Conservation (phyloP, 148 eudicot genomes). For the Mesembryanthemum crystallinum region DNA sequence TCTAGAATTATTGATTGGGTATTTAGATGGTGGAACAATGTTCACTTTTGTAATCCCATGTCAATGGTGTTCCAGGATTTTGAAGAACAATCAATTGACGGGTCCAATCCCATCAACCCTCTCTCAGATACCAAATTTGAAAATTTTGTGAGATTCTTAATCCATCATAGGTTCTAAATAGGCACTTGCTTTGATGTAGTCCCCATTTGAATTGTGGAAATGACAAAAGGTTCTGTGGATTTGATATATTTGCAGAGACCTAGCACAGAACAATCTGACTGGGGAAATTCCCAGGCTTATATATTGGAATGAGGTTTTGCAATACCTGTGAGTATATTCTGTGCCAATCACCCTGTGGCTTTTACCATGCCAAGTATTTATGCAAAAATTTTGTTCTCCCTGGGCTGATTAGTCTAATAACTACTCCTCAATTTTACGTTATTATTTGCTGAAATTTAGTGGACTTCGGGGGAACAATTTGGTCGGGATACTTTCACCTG, state of each 20-base stretch:
- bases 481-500: conserved; percentile 80
- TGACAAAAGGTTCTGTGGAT: not conserved
- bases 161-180: not conserved
- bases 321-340: conserved; percentile 66
- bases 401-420: not conserved
- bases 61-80: conserved; percentile 44
- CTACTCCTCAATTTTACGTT: not conserved
- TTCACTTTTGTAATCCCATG: not conserved
- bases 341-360: not conserved
- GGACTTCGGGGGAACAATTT: conserved; percentile 87
- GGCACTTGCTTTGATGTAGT: not conserved
- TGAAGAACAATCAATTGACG: conserved; percentile 82
- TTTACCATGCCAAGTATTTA: not conserved
- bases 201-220: not conserved
- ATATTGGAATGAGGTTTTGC: conserved; percentile 97
- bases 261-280: conserved; percentile 84
- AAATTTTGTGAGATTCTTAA: conserved; percentile 54
- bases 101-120: conserved; percentile 98
- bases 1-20: not conserved
- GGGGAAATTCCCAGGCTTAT: conserved; percentile 98
- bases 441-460: conserved; percentile 33
- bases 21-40: not conserved
- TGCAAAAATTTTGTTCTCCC: not conserved
- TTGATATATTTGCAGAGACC: conserved; percentile 48
- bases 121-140: conserved; percentile 91